These are phyloP conservation scores for Pseudogymnoascus sp. DNA, from an alignment of 2,329 filamentous ascomycete genomes.

Conservation along the genomic window DNA sequence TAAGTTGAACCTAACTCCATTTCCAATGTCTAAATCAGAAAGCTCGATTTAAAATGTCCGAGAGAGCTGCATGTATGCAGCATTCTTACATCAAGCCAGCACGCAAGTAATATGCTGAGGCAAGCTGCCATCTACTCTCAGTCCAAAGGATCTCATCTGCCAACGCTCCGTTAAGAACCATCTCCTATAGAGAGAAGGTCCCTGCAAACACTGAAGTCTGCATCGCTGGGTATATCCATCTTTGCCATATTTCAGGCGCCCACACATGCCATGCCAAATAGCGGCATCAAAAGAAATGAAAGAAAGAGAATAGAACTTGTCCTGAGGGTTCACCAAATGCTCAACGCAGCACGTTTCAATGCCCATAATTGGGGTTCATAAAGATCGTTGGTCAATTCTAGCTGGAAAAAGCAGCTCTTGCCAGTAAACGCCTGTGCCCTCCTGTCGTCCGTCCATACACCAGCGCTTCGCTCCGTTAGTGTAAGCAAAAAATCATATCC, in stretches of 20 bases:
- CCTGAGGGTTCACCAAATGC: slow-evolving; percentile 9
- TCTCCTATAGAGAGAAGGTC: slow-evolving; percentile 59
- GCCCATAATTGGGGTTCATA: not conserved
- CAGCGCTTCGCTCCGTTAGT: slow-evolving; percentile 3
- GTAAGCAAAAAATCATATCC: slow-evolving; percentile 3
- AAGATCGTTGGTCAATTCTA: slow-evolving; percentile 9
- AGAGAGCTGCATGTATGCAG: not conserved
- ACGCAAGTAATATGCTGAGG: slow-evolving; percentile 6
- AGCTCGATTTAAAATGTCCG: not conserved
- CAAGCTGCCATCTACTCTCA: slow-evolving; percentile 5
- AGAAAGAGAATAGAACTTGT: slow-evolving; percentile 9
- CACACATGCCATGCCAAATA: not conserved
- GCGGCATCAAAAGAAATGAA: slow-evolving; percentile 13
- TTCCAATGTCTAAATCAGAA: not conserved
- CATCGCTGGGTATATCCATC: slow-evolving; percentile 53
- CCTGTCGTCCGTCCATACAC: not conserved
- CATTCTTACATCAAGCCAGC: not conserved
- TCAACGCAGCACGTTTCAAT: slow-evolving; percentile 24
- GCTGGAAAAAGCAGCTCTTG: not conserved
- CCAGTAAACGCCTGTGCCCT: slow-evolving; percentile 5
- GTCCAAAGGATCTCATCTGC: slow-evolving; percentile 25
- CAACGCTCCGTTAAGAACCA: slow-evolving; percentile 78
- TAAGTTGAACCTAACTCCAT: not conserved
- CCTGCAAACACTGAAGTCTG: slow-evolving; percentile 67
- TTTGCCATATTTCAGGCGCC: slow-evolving; percentile 3